A percentile compares a stretch with the other conserved stretches of the same genome.
Evolutionary conservation across 805 yeast species (phyloP).

Genomic region (Ogataea populi-albae): DNA sequence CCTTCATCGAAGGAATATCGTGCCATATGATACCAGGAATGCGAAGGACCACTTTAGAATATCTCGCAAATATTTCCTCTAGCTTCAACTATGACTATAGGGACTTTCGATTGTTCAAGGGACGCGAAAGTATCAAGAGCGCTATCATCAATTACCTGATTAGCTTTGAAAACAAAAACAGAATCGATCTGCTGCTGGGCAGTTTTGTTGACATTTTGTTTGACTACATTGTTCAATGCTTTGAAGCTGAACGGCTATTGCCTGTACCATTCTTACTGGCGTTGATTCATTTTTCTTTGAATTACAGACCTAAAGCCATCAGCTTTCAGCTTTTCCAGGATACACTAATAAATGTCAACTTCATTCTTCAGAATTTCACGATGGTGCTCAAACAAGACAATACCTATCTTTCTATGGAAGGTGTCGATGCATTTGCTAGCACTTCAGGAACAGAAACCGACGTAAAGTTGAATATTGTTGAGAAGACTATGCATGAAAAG

Average conservation of each 20-base stretch:
- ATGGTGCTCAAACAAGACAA: slow-evolving; percentile 30
- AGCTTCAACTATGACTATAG: slow-evolving; percentile 25
- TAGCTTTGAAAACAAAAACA: slow-evolving; percentile 37
- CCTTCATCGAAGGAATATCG: slow-evolving; percentile 36
- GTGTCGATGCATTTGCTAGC: slow-evolving; percentile 4
- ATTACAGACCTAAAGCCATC: slow-evolving; percentile 63
- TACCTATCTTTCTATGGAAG: slow-evolving; percentile 21
- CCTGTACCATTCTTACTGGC: slow-evolving; percentile 62
- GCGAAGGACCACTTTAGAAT: slow-evolving; percentile 30
- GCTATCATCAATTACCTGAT: slow-evolving; percentile 43
- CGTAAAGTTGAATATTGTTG: slow-evolving; percentile 21
- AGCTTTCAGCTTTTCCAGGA: slow-evolving; percentile 35
- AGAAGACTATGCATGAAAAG: slow-evolving; percentile 42
- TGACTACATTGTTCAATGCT: slow-evolving; percentile 26
- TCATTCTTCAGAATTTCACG: slow-evolving; percentile 22
- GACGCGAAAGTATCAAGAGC: slow-evolving; percentile 29
- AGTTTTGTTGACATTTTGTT: slow-evolving; percentile 38
- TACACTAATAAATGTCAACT: slow-evolving; percentile 27
- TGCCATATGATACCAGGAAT: slow-evolving; percentile 38
- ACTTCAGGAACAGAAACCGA: slow-evolving; percentile 9
- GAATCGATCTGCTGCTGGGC: slow-evolving; percentile 50
- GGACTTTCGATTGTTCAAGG: slow-evolving; percentile 28
- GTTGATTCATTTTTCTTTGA: slow-evolving; percentile 51
- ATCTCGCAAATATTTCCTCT: slow-evolving; percentile 34
- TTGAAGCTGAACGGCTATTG: slow-evolving; percentile 23